Evolutionary conservation across 2,329 filamentous ascomycete genomes (phyloP), one percentile per base, ranked within the genome.

Genomic region (Diplodia corticola): DNA sequence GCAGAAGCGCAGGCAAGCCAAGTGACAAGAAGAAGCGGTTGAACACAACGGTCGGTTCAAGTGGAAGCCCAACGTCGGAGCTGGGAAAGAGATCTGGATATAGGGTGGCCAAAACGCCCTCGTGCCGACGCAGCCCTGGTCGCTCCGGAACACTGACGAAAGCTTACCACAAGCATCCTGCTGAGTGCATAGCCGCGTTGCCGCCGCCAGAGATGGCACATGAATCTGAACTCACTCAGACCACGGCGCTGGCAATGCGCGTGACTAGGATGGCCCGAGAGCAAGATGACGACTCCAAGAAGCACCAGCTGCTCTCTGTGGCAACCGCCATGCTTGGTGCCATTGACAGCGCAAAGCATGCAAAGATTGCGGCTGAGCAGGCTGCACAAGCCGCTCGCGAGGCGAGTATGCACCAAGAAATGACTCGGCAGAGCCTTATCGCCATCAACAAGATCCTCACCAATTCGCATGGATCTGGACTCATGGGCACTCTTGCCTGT

Each of bases 361-460:
- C 73, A 1, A 68, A 68, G 6, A 61, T 70, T n/a, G 65, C 68
- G 24, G 69, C 70, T 3, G 64, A 70, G 24, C 65, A 71, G 22
- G 72, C 72, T 3, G 67, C 66, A 30, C 69, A 70, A 61, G 67
- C 70, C 57, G 71, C 72, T 24, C 67, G 68, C 17, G 68, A 73
- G 37, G 73, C 74, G 4, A 70, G 71, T 46, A 40, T 72, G 20
- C 63, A 69, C 40, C 67, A 66, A 13, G 65, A 71, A 6, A 68
- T 68, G 26, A 50, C 44, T 4, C 63, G 44, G 7, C 50, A 65
- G 28, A 65, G 51, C 28, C 63, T 65, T n/a, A 46, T 49, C 40
- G 44, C 63, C 3, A 65, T 65, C 51, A 65, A 57, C 63, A 57
- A 49, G 51, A 48, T 57, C 3, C n/a, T 65, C 28, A 17, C 24